Conservation (phyloP, 23 red algal species). For the Cyanidium caldarium region DNA sequence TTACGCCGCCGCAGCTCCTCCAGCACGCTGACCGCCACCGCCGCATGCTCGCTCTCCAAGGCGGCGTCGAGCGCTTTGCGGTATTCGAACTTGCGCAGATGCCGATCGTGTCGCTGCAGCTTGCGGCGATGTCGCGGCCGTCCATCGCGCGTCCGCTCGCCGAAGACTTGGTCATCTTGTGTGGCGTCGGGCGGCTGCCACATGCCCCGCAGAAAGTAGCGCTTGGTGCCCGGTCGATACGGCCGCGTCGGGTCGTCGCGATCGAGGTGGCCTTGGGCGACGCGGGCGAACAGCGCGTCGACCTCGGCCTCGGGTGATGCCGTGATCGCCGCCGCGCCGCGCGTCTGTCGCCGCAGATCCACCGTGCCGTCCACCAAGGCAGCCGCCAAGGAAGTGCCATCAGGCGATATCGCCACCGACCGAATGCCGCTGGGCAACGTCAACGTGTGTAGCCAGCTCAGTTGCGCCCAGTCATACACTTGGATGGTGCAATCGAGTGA, state of each 20-base stretch:
- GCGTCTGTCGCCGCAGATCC: slow-evolving; percentile 15
- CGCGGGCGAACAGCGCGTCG: neutral
- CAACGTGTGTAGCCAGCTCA: slow-evolving; percentile 25
- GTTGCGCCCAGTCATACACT: slow-evolving; percentile 34
- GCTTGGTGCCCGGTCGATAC: slow-evolving; percentile 1
- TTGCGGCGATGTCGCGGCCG: neutral
- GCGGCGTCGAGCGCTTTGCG: slow-evolving; percentile 29
- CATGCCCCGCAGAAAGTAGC: slow-evolving; percentile 16
- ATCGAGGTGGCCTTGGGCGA: neutral
- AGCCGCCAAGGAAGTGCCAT: slow-evolving; percentile 32
- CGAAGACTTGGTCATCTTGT: neutral
- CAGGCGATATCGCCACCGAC: slow-evolving; percentile 27
- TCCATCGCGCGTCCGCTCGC: neutral
- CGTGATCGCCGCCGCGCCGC: neutral
- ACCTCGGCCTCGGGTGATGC: neutral
- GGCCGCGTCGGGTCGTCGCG: neutral
- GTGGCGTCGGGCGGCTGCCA: neutral
- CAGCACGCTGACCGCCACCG: slow-evolving; percentile 40
- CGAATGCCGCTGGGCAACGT: slow-evolving; percentile 27
- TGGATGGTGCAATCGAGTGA: slow-evolving; percentile 67
- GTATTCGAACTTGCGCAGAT: slow-evolving; percentile 36
- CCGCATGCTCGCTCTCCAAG: slow-evolving; percentile 26
- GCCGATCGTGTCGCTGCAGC: slow-evolving; percentile 22
- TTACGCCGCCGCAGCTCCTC: slow-evolving; percentile 51
- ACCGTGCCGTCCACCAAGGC: slow-evolving; percentile 52